phyloP scores from a whole-genome alignment of 1,139 yeast genomes.

The Taphrina populina region DNA sequence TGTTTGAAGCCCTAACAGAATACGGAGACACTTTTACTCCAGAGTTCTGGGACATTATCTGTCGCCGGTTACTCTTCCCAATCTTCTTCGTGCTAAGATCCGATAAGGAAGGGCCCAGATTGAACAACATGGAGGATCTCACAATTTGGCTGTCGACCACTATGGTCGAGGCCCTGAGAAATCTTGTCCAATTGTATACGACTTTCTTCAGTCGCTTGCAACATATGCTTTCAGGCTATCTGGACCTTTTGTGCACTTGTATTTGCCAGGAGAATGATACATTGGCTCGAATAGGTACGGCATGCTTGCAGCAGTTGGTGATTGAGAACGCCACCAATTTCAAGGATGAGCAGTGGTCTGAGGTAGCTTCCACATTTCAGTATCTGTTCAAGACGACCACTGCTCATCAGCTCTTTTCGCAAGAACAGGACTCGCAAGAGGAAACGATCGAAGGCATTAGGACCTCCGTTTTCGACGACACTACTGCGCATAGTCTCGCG shows the following conservation, averaged over 20 bases:
- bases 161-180: slow-evolving; percentile 87
- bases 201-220: slow-evolving; percentile 75
- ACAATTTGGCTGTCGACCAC: slow-evolving; percentile 97
- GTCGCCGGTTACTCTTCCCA: slow-evolving; percentile 79
- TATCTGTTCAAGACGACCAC: slow-evolving; percentile 76
- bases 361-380: slow-evolving; percentile 62
- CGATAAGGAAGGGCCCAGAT: slow-evolving; percentile 69
- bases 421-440: slow-evolving; percentile 40
- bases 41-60: slow-evolving; percentile 78
- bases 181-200: slow-evolving; percentile 77
- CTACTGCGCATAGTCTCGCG: slow-evolving; percentile 25
- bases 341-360: slow-evolving; percentile 67
- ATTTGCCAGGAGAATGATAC: slow-evolving; percentile 97
- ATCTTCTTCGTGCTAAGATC: slow-evolving; percentile 77
- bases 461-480: slow-evolving; percentile 38
- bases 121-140: slow-evolving; percentile 71
- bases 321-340: slow-evolving; percentile 72
- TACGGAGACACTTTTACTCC: slow-evolving; percentile 74
- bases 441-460: slow-evolving; percentile 36
- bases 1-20: slow-evolving; percentile 77
- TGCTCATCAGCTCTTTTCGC: slow-evolving; percentile 70
- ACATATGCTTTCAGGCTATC: slow-evolving; percentile 70
- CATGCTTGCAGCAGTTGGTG: slow-evolving; percentile 77
- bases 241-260: slow-evolving; percentile 76
- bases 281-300: slow-evolving; percentile 88